Conservation (phyloP, 148 eudicot species). For the Persicaria maculosa region DNA sequence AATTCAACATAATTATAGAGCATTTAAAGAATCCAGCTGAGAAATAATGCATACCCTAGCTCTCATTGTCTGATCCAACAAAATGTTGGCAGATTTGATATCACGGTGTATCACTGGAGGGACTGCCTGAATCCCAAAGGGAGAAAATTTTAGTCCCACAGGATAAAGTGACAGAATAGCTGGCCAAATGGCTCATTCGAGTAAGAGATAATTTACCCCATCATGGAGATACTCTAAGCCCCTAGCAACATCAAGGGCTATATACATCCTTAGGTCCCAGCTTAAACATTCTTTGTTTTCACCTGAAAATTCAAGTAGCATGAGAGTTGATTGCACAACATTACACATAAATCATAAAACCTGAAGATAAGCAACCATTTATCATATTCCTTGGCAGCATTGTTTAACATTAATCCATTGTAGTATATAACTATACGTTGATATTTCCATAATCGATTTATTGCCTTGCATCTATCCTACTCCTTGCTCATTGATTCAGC, state of each 20-base stretch:
- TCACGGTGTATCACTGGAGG: conserved; percentile 96
- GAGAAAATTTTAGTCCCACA: conserved; percentile 2
- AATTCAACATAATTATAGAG: neutral
- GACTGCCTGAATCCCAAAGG: conserved; percentile 50
- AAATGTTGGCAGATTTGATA: conserved; percentile 91
- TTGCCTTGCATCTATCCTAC: neutral
- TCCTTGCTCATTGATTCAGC: neutral
- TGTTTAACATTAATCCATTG: neutral
- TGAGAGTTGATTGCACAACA: neutral
- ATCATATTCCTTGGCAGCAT: neutral
- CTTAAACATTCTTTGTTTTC: conserved; percentile 55
- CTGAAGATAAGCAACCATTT: neutral
- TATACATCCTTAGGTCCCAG: conserved; percentile 78
- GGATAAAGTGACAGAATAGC: neutral
- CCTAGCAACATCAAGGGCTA: conserved; percentile 86
- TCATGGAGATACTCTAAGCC: conserved; percentile 98
- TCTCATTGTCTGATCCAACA: conserved; percentile 97
- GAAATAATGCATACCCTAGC: conserved; percentile 58
- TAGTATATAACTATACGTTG: neutral
- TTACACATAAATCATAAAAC: neutral
- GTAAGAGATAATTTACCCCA: conserved; percentile 43
- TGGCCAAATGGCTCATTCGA: neutral
- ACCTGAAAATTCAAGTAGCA: conserved; percentile 30
- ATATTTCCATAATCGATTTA: neutral
- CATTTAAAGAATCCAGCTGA: neutral